phyloP scores from a whole-genome alignment of 768 basidiomycete species.

The Mycena olivaceomarginata region DNA sequence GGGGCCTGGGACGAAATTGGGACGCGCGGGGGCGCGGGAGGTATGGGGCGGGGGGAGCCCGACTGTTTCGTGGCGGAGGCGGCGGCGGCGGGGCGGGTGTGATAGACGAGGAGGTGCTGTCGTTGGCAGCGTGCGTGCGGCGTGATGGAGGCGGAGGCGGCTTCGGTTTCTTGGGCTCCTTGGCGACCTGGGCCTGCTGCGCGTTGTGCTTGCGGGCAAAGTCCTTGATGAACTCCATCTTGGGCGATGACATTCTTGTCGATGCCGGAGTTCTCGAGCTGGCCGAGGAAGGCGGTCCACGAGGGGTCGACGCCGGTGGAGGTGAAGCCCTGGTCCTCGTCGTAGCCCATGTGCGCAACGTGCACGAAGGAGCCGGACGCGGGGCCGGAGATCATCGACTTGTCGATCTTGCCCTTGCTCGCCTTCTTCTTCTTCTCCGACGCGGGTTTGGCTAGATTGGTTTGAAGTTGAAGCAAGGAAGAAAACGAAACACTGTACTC shows the following conservation, averaged over 20 bases:
- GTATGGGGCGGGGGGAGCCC: neutral
- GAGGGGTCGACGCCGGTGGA: slow-evolving; percentile 89
- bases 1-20: slow-evolving; percentile 52
- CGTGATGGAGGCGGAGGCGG: slow-evolving; percentile 5
- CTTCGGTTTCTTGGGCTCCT: slow-evolving; percentile 57
- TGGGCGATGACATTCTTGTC: slow-evolving; percentile 80
- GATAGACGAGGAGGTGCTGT: slow-evolving; percentile 44
- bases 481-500: slow-evolving; percentile 44
- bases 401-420: slow-evolving; percentile 88
- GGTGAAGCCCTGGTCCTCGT: slow-evolving; percentile 90
- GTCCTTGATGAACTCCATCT: slow-evolving; percentile 90
- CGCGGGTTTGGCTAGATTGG: slow-evolving; percentile 66
- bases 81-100: slow-evolving; percentile 63
- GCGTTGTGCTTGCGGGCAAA: slow-evolving; percentile 76
- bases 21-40: slow-evolving; percentile 44
- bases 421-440: slow-evolving; percentile 75
- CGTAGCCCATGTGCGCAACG: slow-evolving; percentile 97
- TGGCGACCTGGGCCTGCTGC: slow-evolving; percentile 59
- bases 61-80: slow-evolving; percentile 44
- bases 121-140: neutral
- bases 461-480: slow-evolving; percentile 5
- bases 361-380: slow-evolving; percentile 88
- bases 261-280: slow-evolving; percentile 81
- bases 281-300: slow-evolving; percentile 70
- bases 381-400: slow-evolving; percentile 93